Conservation (phyloP, 768 basidiomycete species). For the Kwoniella newhampshirensis region DNA sequence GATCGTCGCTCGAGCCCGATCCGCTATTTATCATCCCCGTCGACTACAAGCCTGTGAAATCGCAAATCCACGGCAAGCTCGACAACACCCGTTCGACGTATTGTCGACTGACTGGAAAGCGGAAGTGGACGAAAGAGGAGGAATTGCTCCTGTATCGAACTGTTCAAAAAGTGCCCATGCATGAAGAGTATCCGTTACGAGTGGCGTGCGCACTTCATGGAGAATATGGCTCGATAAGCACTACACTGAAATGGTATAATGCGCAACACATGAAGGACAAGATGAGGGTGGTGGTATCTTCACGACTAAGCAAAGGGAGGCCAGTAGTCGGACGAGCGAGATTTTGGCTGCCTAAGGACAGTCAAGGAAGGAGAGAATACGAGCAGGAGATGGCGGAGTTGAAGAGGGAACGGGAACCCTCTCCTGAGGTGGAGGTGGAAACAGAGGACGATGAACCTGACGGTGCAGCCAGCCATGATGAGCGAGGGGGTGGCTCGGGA, state of each 20-base stretch:
- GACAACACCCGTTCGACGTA: conserved; percentile 20
- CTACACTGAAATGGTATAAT: conserved; percentile 29
- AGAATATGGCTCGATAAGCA: conserved; percentile 23
- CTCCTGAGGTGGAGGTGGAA: conserved; percentile 5
- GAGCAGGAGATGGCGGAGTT: conserved; percentile 20
- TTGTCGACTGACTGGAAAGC: conserved; percentile 25
- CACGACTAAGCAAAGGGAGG: conserved; percentile 19
- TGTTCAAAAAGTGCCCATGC: conserved; percentile 38
- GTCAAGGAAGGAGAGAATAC: conserved; percentile 11
- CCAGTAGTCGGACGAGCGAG: conserved; percentile 33
- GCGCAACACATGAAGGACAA: conserved; percentile 49
- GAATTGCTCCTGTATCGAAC: conserved; percentile 43
- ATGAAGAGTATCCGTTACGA: conserved; percentile 31
- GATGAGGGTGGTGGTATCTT: conserved; percentile 33
- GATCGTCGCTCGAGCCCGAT: conserved; percentile 25
- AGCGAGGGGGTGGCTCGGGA: neutral
- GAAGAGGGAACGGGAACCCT: neutral
- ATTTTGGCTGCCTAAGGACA: conserved; percentile 21
- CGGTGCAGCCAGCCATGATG: conserved; percentile 3
- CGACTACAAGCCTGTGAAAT: conserved; percentile 8
- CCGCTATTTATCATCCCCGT: conserved; percentile 16
- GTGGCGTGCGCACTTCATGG: conserved; percentile 39
- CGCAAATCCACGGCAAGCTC: conserved; percentile 24
- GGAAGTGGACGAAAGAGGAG: conserved; percentile 36
- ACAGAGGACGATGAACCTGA: conserved; percentile 11